Percentiles rank a stretch among this genome's conserved stretches.
Evolutionary conservation across 441 rosid genomes (phyloP).

Genomic region (Populus hybrid): DNA sequence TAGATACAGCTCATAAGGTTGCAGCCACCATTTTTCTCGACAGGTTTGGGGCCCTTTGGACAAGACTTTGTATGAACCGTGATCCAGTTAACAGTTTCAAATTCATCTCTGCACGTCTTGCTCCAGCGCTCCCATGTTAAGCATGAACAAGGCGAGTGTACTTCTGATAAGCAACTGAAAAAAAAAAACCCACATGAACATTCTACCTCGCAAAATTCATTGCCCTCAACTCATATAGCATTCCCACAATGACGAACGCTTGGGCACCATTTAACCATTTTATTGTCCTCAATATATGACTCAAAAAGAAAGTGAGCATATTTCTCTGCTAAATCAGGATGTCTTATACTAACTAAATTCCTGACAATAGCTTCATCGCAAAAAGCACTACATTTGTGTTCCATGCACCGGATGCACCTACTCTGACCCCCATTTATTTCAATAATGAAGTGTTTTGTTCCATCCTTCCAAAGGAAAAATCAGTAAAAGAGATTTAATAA

Average conservation of each 20-base stretch:
- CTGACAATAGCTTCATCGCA: conserved; percentile 67
- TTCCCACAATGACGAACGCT: conserved; percentile 58
- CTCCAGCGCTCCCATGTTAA: no score
- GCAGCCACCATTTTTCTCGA: no score
- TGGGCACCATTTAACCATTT: conserved; percentile 71
- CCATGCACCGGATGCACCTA: conserved; percentile 76
- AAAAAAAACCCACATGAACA: conserved; percentile 40
- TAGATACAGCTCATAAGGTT: no score
- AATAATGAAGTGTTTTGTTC: no score
- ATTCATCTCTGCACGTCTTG: no score
- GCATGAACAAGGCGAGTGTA: no score
- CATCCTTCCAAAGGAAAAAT: no score
- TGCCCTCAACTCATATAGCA: conserved; percentile 42
- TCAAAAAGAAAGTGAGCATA: conserved; percentile 58
- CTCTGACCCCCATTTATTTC: conserved; percentile 73
- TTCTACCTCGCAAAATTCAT: conserved; percentile 56
- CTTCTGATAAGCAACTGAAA: no score
- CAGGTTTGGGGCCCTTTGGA: no score
- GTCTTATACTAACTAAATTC: conserved; percentile 50
- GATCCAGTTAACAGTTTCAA: no score
- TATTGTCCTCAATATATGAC: conserved; percentile 63
- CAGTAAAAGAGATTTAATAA: no score
- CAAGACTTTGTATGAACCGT: no score
- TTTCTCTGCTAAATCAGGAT: conserved; percentile 54
- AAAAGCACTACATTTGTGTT: conserved; percentile 58